A percentile compares a stretch with the other conserved stretches of the same genome.
These are phyloP conservation scores for Talaromyces rugulosus DNA, from an alignment of 2,329 filamentous ascomycete species.

Conservation along the genomic window DNA sequence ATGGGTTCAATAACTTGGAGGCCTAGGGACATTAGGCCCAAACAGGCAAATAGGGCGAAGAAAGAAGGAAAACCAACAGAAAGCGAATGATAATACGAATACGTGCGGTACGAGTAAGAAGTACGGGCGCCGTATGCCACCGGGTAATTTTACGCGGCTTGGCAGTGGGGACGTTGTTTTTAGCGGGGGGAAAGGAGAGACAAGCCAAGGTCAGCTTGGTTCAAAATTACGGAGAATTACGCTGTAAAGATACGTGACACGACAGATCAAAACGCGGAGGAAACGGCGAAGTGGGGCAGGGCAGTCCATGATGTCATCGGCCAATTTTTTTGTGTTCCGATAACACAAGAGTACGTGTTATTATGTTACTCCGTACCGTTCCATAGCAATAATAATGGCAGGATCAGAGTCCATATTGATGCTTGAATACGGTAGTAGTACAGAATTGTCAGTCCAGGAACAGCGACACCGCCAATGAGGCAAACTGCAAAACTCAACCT, in stretches of 20 bases:
- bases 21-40: neutral
- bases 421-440: no score
- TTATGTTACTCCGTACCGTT: no score
- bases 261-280: neutral
- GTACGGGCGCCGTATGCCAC: no score
- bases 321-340: neutral
- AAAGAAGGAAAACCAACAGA: conserved; percentile 2
- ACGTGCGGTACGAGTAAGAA: no score
- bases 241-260: neutral
- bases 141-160: neutral
- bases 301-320: neutral
- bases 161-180: neutral
- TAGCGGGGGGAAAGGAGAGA: no score
- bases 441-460: neutral
- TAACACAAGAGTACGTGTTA: no score
- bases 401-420: no score
- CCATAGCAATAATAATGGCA: no score
- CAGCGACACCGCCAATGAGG: conserved; percentile 1
- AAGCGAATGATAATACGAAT: neutral
- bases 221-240: neutral
- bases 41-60: neutral
- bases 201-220: neutral
- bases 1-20: neutral
- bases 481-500: neutral
- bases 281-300: neutral